Conservation (phyloP, 164 flowering plant genomes). For the Nymphaea colorata region DNA sequence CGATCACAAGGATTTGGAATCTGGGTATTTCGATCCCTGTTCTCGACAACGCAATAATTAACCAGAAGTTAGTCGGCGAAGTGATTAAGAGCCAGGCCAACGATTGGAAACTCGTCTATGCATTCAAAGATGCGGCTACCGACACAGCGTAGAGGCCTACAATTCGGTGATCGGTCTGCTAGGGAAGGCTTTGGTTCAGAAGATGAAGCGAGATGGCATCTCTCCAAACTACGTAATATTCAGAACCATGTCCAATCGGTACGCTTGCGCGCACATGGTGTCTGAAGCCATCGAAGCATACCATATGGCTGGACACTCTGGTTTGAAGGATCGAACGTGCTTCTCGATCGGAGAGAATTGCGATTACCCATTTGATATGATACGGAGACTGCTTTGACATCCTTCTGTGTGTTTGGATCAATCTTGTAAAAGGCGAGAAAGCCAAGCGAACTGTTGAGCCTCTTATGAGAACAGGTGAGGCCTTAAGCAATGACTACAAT, state of each 20-base stretch:
- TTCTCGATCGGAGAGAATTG: conserved; percentile 28
- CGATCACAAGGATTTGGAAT: no score
- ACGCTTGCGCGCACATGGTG: conserved; percentile 59
- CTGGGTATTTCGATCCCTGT: no score
- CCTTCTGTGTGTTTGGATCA: conserved; percentile 81
- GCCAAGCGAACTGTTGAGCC: no score
- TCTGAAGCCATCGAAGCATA: conserved; percentile 46
- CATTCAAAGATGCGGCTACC: conserved; percentile 37
- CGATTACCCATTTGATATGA: conserved; percentile 4
- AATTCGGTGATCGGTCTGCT: conserved; percentile 62
- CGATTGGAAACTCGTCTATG: conserved; percentile 66
- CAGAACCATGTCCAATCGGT: conserved; percentile 71
- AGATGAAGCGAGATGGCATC: conserved; percentile 22
- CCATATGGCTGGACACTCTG: conserved; percentile 27
- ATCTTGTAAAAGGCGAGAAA: no score
- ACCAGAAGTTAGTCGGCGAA: conserved; percentile 29
- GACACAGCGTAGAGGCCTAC: conserved; percentile 51
- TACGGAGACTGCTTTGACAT: conserved; percentile 60
- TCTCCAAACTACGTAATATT: conserved; percentile 56
- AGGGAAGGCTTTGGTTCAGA: conserved; percentile 65
- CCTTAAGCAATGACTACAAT: no score
- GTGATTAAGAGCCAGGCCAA: conserved; percentile 51
- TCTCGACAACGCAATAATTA: conserved; percentile 1
- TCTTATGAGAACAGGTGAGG: no score
- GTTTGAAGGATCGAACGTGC: conserved; percentile 55